Evolutionary conservation across 129 eudicot genomes (phyloP).

Genomic region (Flaveria robusta): DNA sequence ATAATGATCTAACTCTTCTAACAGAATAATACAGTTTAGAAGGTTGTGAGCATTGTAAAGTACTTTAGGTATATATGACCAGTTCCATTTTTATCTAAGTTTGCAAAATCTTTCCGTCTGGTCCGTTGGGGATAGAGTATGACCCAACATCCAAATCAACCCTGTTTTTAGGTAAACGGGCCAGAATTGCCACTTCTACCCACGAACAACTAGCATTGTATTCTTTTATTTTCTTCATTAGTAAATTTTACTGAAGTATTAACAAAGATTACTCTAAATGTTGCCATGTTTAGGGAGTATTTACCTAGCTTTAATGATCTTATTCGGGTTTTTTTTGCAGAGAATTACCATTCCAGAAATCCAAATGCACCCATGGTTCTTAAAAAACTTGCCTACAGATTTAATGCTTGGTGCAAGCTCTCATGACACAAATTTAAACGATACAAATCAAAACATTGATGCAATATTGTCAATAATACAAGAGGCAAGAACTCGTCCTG

Average conservation of each 20-base stretch:
- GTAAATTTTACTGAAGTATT: too few relatives aligned
- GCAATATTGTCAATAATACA: conserved; percentile 57
- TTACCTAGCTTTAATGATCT: not conserved
- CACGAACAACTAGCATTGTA: not conserved
- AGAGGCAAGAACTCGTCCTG: conserved; percentile 54
- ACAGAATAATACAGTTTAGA: too few relatives aligned
- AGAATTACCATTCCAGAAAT: conserved; percentile 66
- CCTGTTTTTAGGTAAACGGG: not conserved
- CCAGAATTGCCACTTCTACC: not conserved
- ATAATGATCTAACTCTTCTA: too few relatives aligned
- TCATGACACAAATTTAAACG: conserved; percentile 34
- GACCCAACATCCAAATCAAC: not conserved
- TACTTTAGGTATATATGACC: too few relatives aligned
- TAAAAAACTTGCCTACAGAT: conserved; percentile 68
- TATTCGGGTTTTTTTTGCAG: conserved; percentile 30
- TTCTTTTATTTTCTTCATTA: too few relatives aligned
- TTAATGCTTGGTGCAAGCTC: conserved; percentile 51
- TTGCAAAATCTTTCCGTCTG: not conserved
- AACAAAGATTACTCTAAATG: too few relatives aligned
- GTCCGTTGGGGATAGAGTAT: not conserved
- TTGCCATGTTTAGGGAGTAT: not conserved
- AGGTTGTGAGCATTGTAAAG: too few relatives aligned
- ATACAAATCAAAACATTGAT: conserved; percentile 46
- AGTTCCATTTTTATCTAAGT: not conserved
- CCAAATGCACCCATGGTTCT: conserved; percentile 64